Evolutionary conservation across 108 stramenopile species (phyloP), one percentile per base, ranked within the genome.

Genomic region (Discostella pseudostelligera): DNA sequence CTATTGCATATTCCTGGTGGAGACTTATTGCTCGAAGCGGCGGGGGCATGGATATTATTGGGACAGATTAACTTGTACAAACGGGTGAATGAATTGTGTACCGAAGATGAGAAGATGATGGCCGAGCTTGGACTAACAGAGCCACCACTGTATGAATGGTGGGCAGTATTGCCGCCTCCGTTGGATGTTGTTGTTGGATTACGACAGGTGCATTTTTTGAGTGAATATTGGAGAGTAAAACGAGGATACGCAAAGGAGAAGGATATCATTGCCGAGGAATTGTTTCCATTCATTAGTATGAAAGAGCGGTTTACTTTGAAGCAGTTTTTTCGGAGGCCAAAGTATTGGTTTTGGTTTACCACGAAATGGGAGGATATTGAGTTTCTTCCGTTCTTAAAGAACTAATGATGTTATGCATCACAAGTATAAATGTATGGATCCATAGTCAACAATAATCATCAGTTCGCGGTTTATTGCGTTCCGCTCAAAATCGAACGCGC

Each of bases 331-430:
- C 35, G 74, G 0, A 62, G 70, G 17, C 88, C 88, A n/a, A 79
- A 60, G 47, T 56, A 57, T 26, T 89, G 88, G 88, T 89, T 84
- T 59, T 84, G 87, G 83, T 88, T 88, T 50, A 88, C 87, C 10
- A 78, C 71, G 39, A 73, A 83, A 8, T 66, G 63, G 80, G 46
- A 71, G 11, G 86, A 87, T 70, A 79, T 87, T 62, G 85, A 79
- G 5, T 32, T 32, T 32, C 65, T 81, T 39, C 50, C 49, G 9
- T 53, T 70, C 53, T 55, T 70, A 50, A 61, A 70, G 51, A 50
- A 61, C 42, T 70, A 43, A 16, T n/a, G 37, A n/a, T 39, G 37
- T 39, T 39, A 39, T 39, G 37, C 5, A 39, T n/a, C n/a, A n/a
- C n/a, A n/a, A n/a, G n/a, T n/a, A n/a, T n/a, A n/a, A n/a, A n/a